Evolutionary conservation across 371 early-diverging fungal species (phyloP), one percentile per base, ranked within the genome.

Genomic region (Conidiobolus incongruus): DNA sequence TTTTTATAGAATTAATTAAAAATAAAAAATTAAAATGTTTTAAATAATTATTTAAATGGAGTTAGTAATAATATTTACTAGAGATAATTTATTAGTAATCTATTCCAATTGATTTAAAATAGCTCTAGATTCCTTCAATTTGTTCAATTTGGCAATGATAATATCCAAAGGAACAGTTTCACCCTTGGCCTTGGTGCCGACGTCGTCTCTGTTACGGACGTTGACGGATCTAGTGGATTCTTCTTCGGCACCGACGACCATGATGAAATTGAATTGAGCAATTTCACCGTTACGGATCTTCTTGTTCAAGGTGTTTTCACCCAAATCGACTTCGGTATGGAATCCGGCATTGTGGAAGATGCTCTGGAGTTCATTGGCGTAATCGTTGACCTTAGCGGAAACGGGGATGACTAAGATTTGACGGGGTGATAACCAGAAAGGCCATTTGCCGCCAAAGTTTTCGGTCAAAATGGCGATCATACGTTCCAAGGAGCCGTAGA

Each of bases 341-440:
- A 73, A 58, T 1, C 77, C 82, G 20, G 70, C 72, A 8, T 64
- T 61, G 36, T 66, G 62, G 36, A 75, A 58, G 35, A 49, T 45
- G 44, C 62, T 41, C 45, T 46, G 8, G 60, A 75, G 71, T 16
- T 46, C 44, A 49, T 61, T 52, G 1, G 64, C 71, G 46, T 71
- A 71, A 8, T 52, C 58, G 39, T 51, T 52, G 35, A 63, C 49
- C 1, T 40, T 53, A 7, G 41, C 51, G 0, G 66, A 48, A 11
- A 86, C 80, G 1, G 93, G 94, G 19, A 98, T 72, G 23, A 99
- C 76, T 47, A 81, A 68, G 15, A 86, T 75, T 61, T 98, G 99
- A 32, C 93, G 76, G 15, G 99, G 99, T 23, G 83, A 82, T 13
- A 99, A 61, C 99, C 99, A 99, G 69, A 98, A 83, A n/a, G 99